These are phyloP conservation scores for Purpureocillium lavendulum DNA, from an alignment of 2,329 filamentous ascomycete species.

Conservation along the genomic window DNA sequence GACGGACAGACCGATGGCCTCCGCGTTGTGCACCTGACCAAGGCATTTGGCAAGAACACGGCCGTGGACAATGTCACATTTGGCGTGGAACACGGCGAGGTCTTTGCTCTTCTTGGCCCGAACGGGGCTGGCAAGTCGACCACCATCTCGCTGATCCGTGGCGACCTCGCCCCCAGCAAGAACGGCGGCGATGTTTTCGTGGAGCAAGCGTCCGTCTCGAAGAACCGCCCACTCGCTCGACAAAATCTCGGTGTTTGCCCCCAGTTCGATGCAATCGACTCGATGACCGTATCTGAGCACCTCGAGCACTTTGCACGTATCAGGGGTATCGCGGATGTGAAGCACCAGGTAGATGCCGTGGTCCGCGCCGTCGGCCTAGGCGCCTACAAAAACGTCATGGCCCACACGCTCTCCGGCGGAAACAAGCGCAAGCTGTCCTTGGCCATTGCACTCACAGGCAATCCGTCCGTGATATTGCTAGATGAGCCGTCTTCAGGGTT, in stretches of 20 bases:
- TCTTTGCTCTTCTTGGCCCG: constrained; percentile 67
- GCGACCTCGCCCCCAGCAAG: constrained; percentile 57
- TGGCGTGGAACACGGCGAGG: constrained; percentile 57
- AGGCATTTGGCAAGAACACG: constrained; percentile 53
- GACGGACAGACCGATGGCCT: constrained; percentile 33
- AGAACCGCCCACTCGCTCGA: constrained; percentile 54
- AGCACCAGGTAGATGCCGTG: constrained; percentile 54
- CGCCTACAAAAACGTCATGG: constrained; percentile 54
- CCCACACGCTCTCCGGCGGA: constrained; percentile 61
- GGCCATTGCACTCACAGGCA: constrained; percentile 67
- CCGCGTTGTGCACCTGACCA: constrained; percentile 60
- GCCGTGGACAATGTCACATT: constrained; percentile 68
- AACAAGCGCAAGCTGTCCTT: constrained; percentile 70
- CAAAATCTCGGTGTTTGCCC: constrained; percentile 64
- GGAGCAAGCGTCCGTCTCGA: constrained; percentile 55
- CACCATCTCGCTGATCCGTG: constrained; percentile 62
- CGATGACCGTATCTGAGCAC: constrained; percentile 66
- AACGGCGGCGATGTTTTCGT: constrained; percentile 55
- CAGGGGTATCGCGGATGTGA: constrained; percentile 54
- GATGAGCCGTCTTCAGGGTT: constrained; percentile 69
- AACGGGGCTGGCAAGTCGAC: constrained; percentile 74
- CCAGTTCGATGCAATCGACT: constrained; percentile 65
- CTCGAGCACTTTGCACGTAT: constrained; percentile 65
- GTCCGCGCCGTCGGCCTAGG: constrained; percentile 58
- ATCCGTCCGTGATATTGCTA: constrained; percentile 63